Conservation (phyloP, 2,329 filamentous ascomycete species). For the Scedosporium apiospermum region DNA sequence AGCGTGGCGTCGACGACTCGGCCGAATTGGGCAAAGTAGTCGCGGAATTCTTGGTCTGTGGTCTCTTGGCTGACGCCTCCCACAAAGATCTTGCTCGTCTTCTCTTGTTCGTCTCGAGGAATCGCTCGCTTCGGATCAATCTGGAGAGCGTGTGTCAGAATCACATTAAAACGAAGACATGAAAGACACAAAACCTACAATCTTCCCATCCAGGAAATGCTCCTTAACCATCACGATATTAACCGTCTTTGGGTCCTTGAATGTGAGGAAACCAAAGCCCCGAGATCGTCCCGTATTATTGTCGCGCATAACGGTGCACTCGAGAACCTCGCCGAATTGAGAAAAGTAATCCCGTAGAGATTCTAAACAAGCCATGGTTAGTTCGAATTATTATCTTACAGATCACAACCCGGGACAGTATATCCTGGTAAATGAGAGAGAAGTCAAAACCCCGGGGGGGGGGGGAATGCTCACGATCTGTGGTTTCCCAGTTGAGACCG, state of each 20-base stretch:
- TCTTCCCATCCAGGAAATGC: conserved; percentile 95
- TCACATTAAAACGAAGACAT: no score
- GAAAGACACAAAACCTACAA: conserved; percentile 51
- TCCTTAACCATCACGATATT: conserved; percentile 99
- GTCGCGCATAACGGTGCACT: conserved; percentile 99
- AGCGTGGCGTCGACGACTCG: conserved; percentile 93
- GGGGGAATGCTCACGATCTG: conserved; percentile 63
- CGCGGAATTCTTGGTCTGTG: conserved; percentile 89
- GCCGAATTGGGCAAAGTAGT: conserved; percentile 95
- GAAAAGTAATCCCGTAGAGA: conserved; percentile 95
- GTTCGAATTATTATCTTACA: not conserved
- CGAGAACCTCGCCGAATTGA: conserved; percentile 91
- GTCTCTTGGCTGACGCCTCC: conserved; percentile 96
- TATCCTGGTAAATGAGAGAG: not conserved
- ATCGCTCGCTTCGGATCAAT: conserved; percentile 98
- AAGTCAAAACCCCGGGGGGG: not conserved
- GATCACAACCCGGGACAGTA: not conserved
- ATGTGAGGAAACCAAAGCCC: conserved; percentile 95
- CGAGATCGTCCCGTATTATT: conserved; percentile 86
- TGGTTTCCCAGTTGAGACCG: conserved; percentile 97
- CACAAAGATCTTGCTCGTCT: conserved; percentile 97
- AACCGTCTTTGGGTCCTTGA: conserved; percentile 94
- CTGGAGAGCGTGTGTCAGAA: conserved; percentile 34
- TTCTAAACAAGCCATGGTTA: conserved; percentile 45
- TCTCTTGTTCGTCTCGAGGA: conserved; percentile 93